Evolutionary conservation across 1,139 yeast species (phyloP), one percentile per base, ranked within the genome.

Genomic region (Geotrichum bryndzae): DNA sequence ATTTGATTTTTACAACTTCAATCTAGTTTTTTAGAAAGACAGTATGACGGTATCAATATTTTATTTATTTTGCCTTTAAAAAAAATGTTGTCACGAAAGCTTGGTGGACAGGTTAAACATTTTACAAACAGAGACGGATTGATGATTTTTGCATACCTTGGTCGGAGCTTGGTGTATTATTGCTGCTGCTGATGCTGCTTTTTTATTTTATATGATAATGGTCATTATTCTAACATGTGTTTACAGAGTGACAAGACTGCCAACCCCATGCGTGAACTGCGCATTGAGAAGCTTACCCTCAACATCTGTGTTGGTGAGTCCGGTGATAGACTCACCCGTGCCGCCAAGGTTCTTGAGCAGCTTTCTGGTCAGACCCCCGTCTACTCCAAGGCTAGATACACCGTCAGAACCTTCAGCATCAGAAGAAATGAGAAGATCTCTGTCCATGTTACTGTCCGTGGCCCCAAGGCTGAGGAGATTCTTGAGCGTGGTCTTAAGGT

Each of bases 281-380:
- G 89, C 85, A 94, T 94, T 84, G 98, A 94, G 85, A 95, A 94
- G 85, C 88, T 94, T 83, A 97, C 94, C 82, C 90, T 94, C 83
- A 95, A 94, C 95, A 94, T 94, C 84, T 92, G 96, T 82, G 99
- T 94, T 82, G 99, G 99, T 86, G 99, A 94, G 84, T 92, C 98
- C 82, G 99, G 99, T 87, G 99, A 94, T 83, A 89, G 98, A 87
- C 90, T 94, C 82, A 94, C 99, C 86, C 94, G 99, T 90, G 99
- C 99, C 77, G 95, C 99, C 79, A 94, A 94, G 88, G 99, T 94
- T 77, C 87, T 94, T 80, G 99, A 94, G 85, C 99, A 95, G 86
- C 89, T 94, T 77, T 92, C 98, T 74, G 99, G 99, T 91, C 99
- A 94, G 85, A 94, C 99, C 76, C 99, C 99, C 81, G 99, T 94